These are phyloP conservation scores for Brassica incana DNA, from an alignment of 345 rosid species.

Conservation along the genomic window DNA sequence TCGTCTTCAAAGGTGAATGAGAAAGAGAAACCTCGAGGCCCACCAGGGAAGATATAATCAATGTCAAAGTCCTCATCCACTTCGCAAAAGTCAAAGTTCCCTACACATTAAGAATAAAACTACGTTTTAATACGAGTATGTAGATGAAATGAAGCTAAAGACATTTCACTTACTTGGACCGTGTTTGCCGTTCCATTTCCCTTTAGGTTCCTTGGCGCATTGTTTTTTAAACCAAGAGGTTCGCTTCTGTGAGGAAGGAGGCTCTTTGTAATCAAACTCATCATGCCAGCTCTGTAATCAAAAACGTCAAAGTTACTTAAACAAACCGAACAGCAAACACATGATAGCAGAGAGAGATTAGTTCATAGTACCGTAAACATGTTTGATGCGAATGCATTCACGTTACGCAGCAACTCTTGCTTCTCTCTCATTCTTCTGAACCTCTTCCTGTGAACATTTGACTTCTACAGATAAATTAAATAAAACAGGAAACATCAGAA, in stretches of 20 bases:
- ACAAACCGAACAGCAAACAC: neutral
- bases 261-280: constrained; percentile 45
- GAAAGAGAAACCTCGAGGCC: constrained; percentile 50
- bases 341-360: neutral
- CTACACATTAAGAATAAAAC: constrained; percentile 38
- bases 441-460: constrained; percentile 47
- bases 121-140: neutral
- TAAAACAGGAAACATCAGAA: neutral
- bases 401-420: constrained; percentile 50
- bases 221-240: constrained; percentile 65
- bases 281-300: constrained; percentile 54
- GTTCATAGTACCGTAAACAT: constrained; percentile 49
- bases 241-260: constrained; percentile 43
- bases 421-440: constrained; percentile 49
- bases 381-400: constrained; percentile 51
- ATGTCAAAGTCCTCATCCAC: constrained; percentile 54
- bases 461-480: constrained; percentile 22
- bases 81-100: constrained; percentile 62
- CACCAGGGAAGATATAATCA: constrained; percentile 65
- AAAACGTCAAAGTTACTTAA: neutral
- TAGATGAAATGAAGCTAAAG: neutral
- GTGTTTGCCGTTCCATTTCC: constrained; percentile 41
- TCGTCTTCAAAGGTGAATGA: constrained; percentile 61
- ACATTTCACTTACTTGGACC: constrained; percentile 58
- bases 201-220: constrained; percentile 47